A percentile compares a stretch with the other conserved stretches of the same genome.
Conservation (phyloP, 768 basidiomycete genomes). For the Xerocomus brunneocitrinus region DNA sequence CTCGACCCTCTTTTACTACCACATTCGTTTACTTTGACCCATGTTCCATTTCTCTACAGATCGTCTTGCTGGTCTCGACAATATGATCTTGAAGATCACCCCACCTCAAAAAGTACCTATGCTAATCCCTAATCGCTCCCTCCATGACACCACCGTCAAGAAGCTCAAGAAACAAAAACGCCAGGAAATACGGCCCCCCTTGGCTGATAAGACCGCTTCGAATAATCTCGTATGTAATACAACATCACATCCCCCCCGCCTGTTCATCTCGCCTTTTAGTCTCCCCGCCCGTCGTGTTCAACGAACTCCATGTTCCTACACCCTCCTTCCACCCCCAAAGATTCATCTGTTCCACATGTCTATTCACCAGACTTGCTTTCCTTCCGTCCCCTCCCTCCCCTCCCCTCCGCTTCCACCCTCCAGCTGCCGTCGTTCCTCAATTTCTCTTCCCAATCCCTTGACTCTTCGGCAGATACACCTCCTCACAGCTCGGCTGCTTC, state of each 20-base stretch:
- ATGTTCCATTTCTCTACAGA: slow-evolving; percentile 37
- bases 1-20: neutral
- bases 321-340: neutral
- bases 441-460: slow-evolving; percentile 20
- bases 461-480: slow-evolving; percentile 8
- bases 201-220: slow-evolving; percentile 30
- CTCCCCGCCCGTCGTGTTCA: slow-evolving; percentile 9
- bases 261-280: slow-evolving; percentile 15
- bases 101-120: slow-evolving; percentile 25
- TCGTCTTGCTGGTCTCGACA: slow-evolving; percentile 42
- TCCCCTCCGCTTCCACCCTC: slow-evolving; percentile 36
- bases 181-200: slow-evolving; percentile 26
- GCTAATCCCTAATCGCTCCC: slow-evolving; percentile 21
- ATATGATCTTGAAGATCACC: slow-evolving; percentile 35
- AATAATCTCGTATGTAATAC: slow-evolving; percentile 28
- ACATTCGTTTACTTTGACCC: slow-evolving; percentile 1
- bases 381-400: slow-evolving; percentile 31
- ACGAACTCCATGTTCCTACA: slow-evolving; percentile 16
- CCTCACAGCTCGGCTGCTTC: slow-evolving; percentile 6
- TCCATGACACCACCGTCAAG: slow-evolving; percentile 18
- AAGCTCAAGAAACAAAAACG: slow-evolving; percentile 22
- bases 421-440: slow-evolving; percentile 37
- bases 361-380: slow-evolving; percentile 8
- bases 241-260: neutral
- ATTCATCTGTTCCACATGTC: too few relatives aligned